phyloP scores from a whole-genome alignment of 768 basidiomycete species.

The Tylopilus subfusipes region DNA sequence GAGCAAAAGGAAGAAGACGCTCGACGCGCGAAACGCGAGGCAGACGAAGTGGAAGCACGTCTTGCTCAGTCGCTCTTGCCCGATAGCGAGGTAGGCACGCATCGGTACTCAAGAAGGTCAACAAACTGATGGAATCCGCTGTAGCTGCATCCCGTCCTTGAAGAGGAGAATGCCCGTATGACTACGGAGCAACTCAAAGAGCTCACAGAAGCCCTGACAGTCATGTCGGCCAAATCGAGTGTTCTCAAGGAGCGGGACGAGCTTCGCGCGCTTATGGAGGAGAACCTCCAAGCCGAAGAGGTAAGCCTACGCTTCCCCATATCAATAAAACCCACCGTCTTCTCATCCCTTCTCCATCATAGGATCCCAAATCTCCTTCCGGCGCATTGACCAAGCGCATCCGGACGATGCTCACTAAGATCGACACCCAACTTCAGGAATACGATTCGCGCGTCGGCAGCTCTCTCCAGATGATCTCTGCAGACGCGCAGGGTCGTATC shows the following conservation, averaged over 20 bases:
- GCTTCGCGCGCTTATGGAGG: conserved; percentile 86
- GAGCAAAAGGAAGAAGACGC: conserved; percentile 93
- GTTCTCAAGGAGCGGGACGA: conserved; percentile 96
- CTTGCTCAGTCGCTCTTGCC: conserved; percentile 81
- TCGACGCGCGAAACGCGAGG: conserved; percentile 79
- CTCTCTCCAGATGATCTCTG: conserved; percentile 82
- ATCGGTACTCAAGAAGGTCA: background rate
- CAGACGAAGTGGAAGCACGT: conserved; percentile 73
- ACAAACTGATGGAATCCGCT: background rate
- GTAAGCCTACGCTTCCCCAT: conserved; percentile 34
- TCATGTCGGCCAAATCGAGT: conserved; percentile 90
- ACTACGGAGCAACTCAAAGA: conserved; percentile 95
- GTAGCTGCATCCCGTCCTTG: conserved; percentile 59
- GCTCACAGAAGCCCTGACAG: conserved; percentile 83
- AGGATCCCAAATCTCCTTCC: conserved; percentile 78
- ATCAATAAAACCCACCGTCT: background rate
- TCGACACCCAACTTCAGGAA: conserved; percentile 86
- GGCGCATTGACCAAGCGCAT: conserved; percentile 94
- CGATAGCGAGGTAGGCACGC: conserved; percentile 71
- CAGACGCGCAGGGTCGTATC: conserved; percentile 84
- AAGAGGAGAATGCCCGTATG: conserved; percentile 85
- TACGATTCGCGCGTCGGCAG: conserved; percentile 87
- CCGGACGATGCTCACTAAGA: conserved; percentile 91
- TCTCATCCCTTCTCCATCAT: background rate
- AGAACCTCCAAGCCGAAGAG: conserved; percentile 87